Evolutionary conservation across 2,329 filamentous ascomycete species (phyloP), one percentile per base, ranked within the genome.

Genomic region (Mariannaea elegans): DNA sequence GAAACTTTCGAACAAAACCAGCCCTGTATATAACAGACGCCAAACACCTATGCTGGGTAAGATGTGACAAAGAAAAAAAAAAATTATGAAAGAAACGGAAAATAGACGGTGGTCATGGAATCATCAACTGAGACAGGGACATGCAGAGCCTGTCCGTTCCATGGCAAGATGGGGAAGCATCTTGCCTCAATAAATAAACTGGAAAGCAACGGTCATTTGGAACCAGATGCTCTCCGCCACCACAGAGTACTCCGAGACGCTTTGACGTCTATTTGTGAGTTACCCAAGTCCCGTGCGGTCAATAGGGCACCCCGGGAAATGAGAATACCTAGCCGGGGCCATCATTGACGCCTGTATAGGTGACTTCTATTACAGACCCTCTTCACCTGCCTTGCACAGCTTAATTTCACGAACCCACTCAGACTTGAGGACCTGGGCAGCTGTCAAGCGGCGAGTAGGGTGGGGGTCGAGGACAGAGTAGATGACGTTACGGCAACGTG

Each of bases 371-470:
- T 85, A 97, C 71, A 96, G 89, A 58, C 95, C 95, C 83, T 98
- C 94, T 79, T 98, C 92, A 68, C 94, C 95, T 62, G 95, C 94
- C 78, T 94, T 95, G 82, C 95, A 99, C 58, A 98, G 85, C 80
- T 94, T 97, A 78, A 98, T 97, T 78, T 97, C 94, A 69, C 95
- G 92, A 68, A 95, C 93, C 95, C 95, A 99, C 81, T 99, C 95
- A 4, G 94, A 98, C 78, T 97, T 97, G 72, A 99, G 87, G 57
- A 98, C 93, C 80, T 99, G 95, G 38, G 94, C 94, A 59, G 95
- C 94, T 27, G 93, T 97, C 75, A 99, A 94, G 69, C 95, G 92
- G 65, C 95, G 90, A 57, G 87, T 87, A 23, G 95, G 93, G 75
- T 97, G 97, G 27, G 95, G 95, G 73, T 99, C 95, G 44, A 99